Base-by-base conservation (phyloP, 768 basidiomycete species). In the Rhodotorula diobovata region DNA sequence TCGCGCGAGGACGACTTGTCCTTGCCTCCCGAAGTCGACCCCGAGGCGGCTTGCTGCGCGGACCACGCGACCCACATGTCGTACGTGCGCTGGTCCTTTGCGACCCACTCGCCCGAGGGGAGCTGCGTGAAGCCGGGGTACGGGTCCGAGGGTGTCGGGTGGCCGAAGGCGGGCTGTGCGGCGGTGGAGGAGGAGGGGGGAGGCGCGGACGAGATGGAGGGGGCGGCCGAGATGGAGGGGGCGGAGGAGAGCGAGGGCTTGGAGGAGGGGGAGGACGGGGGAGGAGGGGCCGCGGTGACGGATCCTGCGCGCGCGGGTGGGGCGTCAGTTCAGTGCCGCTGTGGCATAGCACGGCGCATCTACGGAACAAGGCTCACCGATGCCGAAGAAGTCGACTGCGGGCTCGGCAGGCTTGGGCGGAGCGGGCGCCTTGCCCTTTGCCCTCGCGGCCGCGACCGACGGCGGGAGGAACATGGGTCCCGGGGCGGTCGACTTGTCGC, bases 101-200 rank as follows among this genome's bases (percentile, higher is more conserved):
- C 86, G 35, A 86, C 88, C 87, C 91, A 94, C 45, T 84, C 80
- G 28, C 91, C 91, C 14, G 89, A 88, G 0, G 91, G 90, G 30
- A 89, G 84, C 64, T 88, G 87, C 76, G 93, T 92, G 81, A 93
- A 93, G 12, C 91, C 91, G 1, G 91, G 91, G 79, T 91, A 91
- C 25, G 86, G 85, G 77, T 93, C 91, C 15, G 83, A 83, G 8
- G 86, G 85, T 12, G 87, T 88, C 2, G 91, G 91, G 63, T 59
- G 30, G 28, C 51, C 43, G 18, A 25, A 23, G 34, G 53, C 28
- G 56, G 39, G 20, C 21, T 23, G 48, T 25, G 53, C 15, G 53
- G 57, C 23, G 28, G 64, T 28, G 0, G 63, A 14, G 1, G 46
- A 25, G 20, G 58, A 45, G 34, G 63, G 61, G 23, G 63, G 20